Conservation (phyloP, 257 asterid species). For the Nyctanthes arbortristis region DNA sequence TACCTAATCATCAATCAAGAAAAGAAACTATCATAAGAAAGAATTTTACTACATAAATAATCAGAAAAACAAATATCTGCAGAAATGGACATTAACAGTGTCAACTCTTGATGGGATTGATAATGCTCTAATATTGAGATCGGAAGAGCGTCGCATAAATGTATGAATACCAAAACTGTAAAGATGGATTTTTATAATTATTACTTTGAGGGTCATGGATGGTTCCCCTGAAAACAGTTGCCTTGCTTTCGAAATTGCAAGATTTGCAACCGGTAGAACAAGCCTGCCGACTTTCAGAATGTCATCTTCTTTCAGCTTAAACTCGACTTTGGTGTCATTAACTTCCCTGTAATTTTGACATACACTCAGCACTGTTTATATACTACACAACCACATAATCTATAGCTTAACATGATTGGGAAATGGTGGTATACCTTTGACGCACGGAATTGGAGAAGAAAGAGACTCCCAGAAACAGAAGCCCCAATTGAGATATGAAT, state of each 20-base stretch:
- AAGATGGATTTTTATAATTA: not conserved
- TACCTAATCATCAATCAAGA: slow-evolving; percentile 40
- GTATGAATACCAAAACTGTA: no score
- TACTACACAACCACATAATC: not conserved
- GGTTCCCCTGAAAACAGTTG: slow-evolving; percentile 92
- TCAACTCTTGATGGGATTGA: no score
- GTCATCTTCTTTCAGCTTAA: slow-evolving; percentile 73
- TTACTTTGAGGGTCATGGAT: slow-evolving; percentile 82
- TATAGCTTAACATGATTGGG: not conserved
- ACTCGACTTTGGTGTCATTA: slow-evolving; percentile 37
- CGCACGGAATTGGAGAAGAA: slow-evolving; percentile 74
- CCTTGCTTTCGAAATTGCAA: slow-evolving; percentile 54
- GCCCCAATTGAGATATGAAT: slow-evolving; percentile 72
- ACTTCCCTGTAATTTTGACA: slow-evolving; percentile 43
- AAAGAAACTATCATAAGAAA: slow-evolving; percentile 38
- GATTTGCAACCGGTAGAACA: slow-evolving; percentile 79
- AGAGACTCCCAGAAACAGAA: slow-evolving; percentile 63
- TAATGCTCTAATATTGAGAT: no score
- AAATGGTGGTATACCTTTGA: slow-evolving; percentile 51
- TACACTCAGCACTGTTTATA: slow-evolving; percentile 9
- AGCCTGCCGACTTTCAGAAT: slow-evolving; percentile 59
- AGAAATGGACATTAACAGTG: not conserved
- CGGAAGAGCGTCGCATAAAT: no score
- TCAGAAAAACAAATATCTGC: not conserved
- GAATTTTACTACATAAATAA: slow-evolving; percentile 59